Evolutionary conservation across 176 grass and related monocot species (phyloP), one percentile per base, ranked within the genome.

Genomic region (Oryza officinalis): DNA sequence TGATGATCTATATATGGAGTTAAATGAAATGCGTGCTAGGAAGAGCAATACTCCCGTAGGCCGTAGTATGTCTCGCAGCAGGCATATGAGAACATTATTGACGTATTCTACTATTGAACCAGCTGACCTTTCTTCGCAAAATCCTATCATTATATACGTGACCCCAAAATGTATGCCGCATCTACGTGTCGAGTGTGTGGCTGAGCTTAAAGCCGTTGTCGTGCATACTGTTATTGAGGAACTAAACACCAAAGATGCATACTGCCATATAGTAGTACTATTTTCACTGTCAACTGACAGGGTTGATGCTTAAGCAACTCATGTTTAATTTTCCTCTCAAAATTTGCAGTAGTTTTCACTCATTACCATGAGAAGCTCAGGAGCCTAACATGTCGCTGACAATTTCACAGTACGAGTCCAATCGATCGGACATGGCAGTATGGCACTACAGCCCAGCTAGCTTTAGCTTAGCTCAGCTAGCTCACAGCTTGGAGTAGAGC

Each of bases 401-500:
- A 57, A 20, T 57, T 22, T 57, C 6, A 57, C 18, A n/a, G 54
- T 17, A 49, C 46, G 46, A 13, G 46, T 49, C 13, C 13, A 13
- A 54, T 54, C 18, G 54, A 22, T 59, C 20, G 54, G 54, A 59
- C 54, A 22, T 54, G 50, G 54, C 1, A 59, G 54, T 3, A 59
- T 22, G 27, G 59, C 1, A 4, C 23, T 72, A 72, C 69, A 20
- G 43, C 0, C 37, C 7, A 7, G 4, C 15, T 54, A n/a, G n/a
- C n/a, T n/a, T n/a, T n/a, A 54, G 50, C 50, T 35, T 44, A 27
- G 47, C 4, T 33, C 13, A 5, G 20, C 11, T 90, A 5, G 20
- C 11, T 90, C 78, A 93, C 67, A 93, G 67, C 46, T 88, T 90
- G 26, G 91, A 90, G 83, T 90, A 93, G 73, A 88, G 61, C 75